Evolutionary conservation across 2,329 filamentous ascomycete genomes (phyloP), one percentile per base, ranked within the genome.

Genomic region (Phaeosphaeriaceae sp.): DNA sequence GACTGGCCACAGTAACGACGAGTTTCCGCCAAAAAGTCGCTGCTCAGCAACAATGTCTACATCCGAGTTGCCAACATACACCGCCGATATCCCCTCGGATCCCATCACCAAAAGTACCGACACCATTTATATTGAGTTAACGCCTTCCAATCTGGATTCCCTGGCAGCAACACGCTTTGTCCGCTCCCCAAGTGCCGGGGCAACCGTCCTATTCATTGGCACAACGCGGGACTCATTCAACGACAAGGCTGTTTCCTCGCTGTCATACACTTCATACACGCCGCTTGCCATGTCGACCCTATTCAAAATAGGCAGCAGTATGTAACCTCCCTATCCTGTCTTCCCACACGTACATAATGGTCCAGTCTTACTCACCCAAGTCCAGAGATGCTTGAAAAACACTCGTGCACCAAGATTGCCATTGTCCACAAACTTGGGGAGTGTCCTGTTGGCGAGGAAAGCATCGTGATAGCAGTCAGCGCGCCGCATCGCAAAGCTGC

Each of bases 391-490:
- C 73, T 75, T 13, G 65, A 74, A 9, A 85, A 84, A 58, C 86
- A 96, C 70, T 75, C 72, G 1, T 81, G 96, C 15, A 82, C 83
- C 30, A 88, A 85, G 6, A 85, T 97, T 50, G 86, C 88, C 41
- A 89, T 97, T 72, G 80, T 89, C 12, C 94, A 97, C 75, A 84
- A 93, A 3, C 80, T 97, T 3, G 94, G 94, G 0, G 81, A 84
- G 16, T 93, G 97, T 13, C 90, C 90, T 2, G 87, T 97, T 46
- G 88, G 87, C n/a, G 90, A 97, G 74, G 92, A 97, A 76, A 96
- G 90, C 69, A 93, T 99, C 53, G 77, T 95, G 46, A 92, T 97
- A 63, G 89, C 90, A 1, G 89, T 97, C 3, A 92, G 89, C 35
- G 83, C 90, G 21, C 85, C 89, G 29, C 94, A 97, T 76, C 81